phyloP scores from a whole-genome alignment of 2,329 filamentous ascomycete genomes.

The Apiospora hydei region DNA sequence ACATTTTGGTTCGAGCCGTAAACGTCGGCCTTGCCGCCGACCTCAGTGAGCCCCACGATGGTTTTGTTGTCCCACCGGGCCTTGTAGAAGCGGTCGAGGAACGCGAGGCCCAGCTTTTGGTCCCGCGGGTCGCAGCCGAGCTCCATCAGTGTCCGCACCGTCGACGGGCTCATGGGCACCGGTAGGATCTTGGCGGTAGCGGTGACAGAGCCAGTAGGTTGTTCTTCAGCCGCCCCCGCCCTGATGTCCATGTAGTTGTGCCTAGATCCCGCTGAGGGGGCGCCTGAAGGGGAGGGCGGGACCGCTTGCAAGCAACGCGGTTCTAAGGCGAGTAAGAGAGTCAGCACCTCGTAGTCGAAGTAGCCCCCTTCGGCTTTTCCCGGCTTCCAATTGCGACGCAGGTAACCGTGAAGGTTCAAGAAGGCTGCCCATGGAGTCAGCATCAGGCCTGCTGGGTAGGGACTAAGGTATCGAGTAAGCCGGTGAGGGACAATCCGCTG shows the following conservation, averaged over 20 bases:
- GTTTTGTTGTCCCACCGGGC: not conserved
- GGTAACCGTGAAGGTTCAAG: not conserved
- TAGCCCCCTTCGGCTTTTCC: not conserved
- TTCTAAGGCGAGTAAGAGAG: not conserved
- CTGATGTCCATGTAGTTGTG: not conserved
- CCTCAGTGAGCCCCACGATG: not conserved
- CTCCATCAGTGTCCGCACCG: not conserved
- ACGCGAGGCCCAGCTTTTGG: not conserved
- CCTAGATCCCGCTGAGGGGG: not conserved
- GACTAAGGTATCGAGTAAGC: not conserved
- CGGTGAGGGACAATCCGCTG: not conserved
- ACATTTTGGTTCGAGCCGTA: not conserved
- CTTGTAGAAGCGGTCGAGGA: not conserved
- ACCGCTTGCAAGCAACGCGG: not conserved
- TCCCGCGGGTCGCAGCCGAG: not conserved
- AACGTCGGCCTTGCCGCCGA: not conserved
- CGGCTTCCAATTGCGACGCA: not conserved
- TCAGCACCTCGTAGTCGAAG: not conserved
- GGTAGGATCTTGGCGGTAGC: not conserved
- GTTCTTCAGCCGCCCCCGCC: not conserved
- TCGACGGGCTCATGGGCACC: not conserved
- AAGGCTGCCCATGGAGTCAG: not conserved
- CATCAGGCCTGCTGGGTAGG: not conserved
- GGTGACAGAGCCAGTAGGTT: not conserved
- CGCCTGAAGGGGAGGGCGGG: not conserved